Evolutionary conservation across 2,329 filamentous ascomycete genomes (phyloP), one percentile per base, ranked within the genome.

Genomic region (Colletotrichum aenigma): DNA sequence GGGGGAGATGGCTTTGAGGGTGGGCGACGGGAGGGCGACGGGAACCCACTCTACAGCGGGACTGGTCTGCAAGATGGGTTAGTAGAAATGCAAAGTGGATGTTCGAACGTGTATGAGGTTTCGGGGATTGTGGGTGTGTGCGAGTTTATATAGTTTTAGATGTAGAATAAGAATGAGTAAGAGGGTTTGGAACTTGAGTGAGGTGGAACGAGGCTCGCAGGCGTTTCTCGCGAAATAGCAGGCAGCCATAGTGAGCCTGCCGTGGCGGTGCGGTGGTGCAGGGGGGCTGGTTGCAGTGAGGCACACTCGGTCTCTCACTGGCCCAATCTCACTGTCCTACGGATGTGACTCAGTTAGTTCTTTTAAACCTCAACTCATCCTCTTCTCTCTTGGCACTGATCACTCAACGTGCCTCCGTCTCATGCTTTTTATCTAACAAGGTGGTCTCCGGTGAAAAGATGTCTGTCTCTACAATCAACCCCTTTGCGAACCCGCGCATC

Each of bases 401-500:
- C 43, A 52, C 10, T 58, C 55, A 28, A 58, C 55, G 2, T 18
- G 15, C 55, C 0, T 0, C 0, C 55, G 6, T 58, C 0, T 58
- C 15, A 58, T 24, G 18, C 0, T 16, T 6, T 7, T 18, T 5
- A 30, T 18, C 2, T 32, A 36, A 13, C 10, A 24, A 7, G 13
- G 12, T 15, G 5, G 34, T 6, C 3, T 48, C 1, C n/a, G 18
- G 5, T 0, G 18, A 13, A 48, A 21, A 48, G n/a, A 70, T 70
- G 67, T 70, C 67, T 15, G 18, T 13, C 21, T 1, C 21, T 12
- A 21, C 62, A 3, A 21, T 24, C 16, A 13, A 64, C 3, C 30
- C 32, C 1, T 62, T 58, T 16, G 71, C 68, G 77, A 58, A 82
- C 26, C 86, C 86, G 1, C 86, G 88, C 12, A 86, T 90, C 16